Evolutionary conservation across 2,329 filamentous ascomycete species (phyloP).

Genomic region (Pezizomycotina sp.): DNA sequence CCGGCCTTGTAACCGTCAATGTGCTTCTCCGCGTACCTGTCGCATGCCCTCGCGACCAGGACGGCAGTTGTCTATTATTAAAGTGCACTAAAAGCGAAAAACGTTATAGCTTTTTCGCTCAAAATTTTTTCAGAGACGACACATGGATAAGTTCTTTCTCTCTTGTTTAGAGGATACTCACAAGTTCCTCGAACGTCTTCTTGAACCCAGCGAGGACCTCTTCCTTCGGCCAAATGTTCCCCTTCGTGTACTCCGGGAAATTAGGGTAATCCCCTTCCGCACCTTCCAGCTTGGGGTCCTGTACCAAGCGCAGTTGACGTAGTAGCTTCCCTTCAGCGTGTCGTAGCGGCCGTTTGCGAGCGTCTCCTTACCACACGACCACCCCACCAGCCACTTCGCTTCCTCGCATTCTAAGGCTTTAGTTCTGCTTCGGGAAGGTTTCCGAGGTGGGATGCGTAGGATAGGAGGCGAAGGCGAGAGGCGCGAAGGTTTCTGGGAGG

Average conservation of each 20-base stretch:
- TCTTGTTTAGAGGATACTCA: constrained; percentile 6
- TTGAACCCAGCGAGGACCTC: constrained; percentile 58
- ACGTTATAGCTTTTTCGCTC: not conserved
- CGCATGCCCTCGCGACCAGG: constrained; percentile 78
- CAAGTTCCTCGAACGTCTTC: constrained; percentile 50
- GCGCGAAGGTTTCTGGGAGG: constrained; percentile 54
- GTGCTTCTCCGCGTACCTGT: constrained; percentile 64
- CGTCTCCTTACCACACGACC: constrained; percentile 61
- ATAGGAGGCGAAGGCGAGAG: constrained; percentile 60
- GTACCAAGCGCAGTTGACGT: constrained; percentile 69
- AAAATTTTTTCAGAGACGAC: not conserved
- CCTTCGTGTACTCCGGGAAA: constrained; percentile 75
- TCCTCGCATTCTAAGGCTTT: constrained; percentile 37
- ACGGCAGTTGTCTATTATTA: constrained; percentile 84
- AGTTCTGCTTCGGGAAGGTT: constrained; percentile 58
- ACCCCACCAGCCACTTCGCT: constrained; percentile 36
- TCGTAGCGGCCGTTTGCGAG: constrained; percentile 63
- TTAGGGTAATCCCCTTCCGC: constrained; percentile 43
- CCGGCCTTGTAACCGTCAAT: constrained; percentile 59
- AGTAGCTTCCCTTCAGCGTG: constrained; percentile 68
- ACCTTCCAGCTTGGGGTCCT: constrained; percentile 43
- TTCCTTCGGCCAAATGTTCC: constrained; percentile 72
- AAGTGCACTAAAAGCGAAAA: constrained; percentile 36
- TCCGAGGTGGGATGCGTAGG: constrained; percentile 76
- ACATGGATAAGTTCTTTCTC: not conserved